Percentiles rank a stretch among this genome's conserved stretches.
Conservation (phyloP, 768 basidiomycete genomes). For the Trametes sanguinea region DNA sequence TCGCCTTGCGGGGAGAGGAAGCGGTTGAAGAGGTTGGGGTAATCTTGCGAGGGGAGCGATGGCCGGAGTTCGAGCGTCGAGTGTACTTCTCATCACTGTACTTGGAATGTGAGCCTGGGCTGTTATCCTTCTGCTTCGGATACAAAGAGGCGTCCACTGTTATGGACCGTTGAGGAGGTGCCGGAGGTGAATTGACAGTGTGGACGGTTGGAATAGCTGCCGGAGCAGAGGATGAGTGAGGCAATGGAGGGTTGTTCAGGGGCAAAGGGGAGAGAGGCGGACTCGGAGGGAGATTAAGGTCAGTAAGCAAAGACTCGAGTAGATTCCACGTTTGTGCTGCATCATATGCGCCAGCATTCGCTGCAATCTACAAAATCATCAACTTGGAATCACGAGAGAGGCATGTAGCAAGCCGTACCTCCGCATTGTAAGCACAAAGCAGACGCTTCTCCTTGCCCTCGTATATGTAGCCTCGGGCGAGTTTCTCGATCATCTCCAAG, state of each 20-base stretch:
- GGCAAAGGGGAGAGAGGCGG: conserved; percentile 32
- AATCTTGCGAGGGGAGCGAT: conserved; percentile 23
- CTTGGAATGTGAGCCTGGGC: conserved; percentile 24
- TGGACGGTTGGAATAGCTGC: conserved; percentile 37
- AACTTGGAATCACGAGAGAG: conserved; percentile 10
- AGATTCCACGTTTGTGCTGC: conserved; percentile 71
- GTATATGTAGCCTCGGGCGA: conserved; percentile 67
- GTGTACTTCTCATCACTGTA: conserved; percentile 13
- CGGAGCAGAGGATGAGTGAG: conserved; percentile 46
- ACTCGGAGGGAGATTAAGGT: conserved; percentile 40
- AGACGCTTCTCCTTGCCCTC: conserved; percentile 46
- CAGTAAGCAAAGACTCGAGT: conserved; percentile 55
- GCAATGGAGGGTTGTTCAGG: conserved; percentile 27
- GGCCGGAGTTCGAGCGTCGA: conserved; percentile 18
- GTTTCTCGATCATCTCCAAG: conserved; percentile 50
- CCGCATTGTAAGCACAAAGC: conserved; percentile 63
- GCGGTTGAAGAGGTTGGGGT: conserved; percentile 31
- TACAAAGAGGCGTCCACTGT: conserved; percentile 2
- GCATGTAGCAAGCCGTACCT: conserved; percentile 34
- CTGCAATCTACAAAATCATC: conserved; percentile 39
- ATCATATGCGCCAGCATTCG: conserved; percentile 54
- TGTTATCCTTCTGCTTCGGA: conserved; percentile 12
- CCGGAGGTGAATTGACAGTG: conserved; percentile 30
- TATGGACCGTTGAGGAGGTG: conserved; percentile 13
- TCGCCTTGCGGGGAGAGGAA: conserved; percentile 26